These are phyloP conservation scores for Claviceps monticola DNA, from an alignment of 2,329 filamentous ascomycete species.

Conservation along the genomic window DNA sequence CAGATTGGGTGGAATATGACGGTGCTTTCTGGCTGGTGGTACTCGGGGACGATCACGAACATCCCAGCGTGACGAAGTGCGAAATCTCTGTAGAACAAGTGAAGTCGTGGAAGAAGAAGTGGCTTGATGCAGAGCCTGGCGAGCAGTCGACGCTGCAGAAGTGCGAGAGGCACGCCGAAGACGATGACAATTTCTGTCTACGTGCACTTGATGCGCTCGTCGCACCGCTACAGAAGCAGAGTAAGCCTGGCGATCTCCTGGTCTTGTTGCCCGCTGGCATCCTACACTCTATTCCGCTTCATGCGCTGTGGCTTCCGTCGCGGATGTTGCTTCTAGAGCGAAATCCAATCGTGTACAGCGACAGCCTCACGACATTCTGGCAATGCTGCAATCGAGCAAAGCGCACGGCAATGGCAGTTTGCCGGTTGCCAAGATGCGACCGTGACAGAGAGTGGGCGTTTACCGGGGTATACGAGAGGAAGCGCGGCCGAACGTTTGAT, in stretches of 20 bases:
- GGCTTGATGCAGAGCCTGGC: conserved; percentile 1
- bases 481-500: background rate
- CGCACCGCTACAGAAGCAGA: background rate
- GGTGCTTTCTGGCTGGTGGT: background rate
- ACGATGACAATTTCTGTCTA: conserved; percentile 1
- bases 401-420: background rate
- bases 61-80: background rate
- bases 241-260: background rate
- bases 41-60: background rate
- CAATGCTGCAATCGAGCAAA: background rate
- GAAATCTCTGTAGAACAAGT: background rate
- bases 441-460: background rate
- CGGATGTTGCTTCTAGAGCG: background rate
- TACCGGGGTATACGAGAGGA: background rate
- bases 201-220: conserved; percentile 2
- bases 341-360: conserved; percentile 4
- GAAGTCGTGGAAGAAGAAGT: background rate
- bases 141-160: background rate
- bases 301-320: conserved; percentile 1
- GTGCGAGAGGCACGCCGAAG: background rate
- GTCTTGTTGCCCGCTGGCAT: conserved; percentile 3
- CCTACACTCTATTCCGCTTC: conserved; percentile 3
- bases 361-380: conserved; percentile 1
- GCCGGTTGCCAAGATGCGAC: background rate
- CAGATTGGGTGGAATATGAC: background rate